Conservation (phyloP, 371 early-diverging fungal species). For the Circinella minor region DNA sequence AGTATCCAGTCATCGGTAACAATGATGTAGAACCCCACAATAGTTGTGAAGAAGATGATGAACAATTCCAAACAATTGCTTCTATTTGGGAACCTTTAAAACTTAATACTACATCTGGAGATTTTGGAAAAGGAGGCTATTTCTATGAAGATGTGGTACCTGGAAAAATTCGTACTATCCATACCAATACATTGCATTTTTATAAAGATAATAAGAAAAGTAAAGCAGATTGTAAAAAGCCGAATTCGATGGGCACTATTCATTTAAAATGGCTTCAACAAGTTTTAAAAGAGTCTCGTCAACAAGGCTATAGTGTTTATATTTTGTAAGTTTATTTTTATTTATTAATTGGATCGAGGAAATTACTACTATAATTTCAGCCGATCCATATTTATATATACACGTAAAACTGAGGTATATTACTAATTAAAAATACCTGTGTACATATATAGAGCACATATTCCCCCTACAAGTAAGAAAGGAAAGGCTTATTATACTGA, state of each 20-base stretch:
- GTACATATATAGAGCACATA: conserved; percentile 40
- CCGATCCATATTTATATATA: too few species aligned
- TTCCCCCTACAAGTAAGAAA: conserved; percentile 45
- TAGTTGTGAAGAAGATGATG: conserved; percentile 9
- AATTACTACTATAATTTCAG: too few species aligned
- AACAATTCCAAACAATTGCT: conserved; percentile 15
- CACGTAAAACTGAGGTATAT: too few species aligned
- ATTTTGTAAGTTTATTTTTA: conserved; percentile 22
- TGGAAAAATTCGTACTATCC: conserved; percentile 24
- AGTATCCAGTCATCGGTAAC: conserved; percentile 46
- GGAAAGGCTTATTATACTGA: conserved; percentile 25
- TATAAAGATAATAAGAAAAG: conserved; percentile 25
- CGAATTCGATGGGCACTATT: conserved; percentile 20
- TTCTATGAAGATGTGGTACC: conserved; percentile 22
- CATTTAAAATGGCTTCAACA: conserved; percentile 34
- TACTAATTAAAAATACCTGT: background rate
- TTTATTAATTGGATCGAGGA: background rate
- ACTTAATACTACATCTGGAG: conserved; percentile 16
- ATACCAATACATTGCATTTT: conserved; percentile 34
- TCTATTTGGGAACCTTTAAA: conserved; percentile 26
- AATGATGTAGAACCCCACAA: conserved; percentile 37
- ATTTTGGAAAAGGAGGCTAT: conserved; percentile 23
- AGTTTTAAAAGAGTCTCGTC: conserved; percentile 22
- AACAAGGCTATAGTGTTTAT: conserved; percentile 23
- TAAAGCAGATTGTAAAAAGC: conserved; percentile 26